Conservation (phyloP, 257 asterid species). For the Avicennia marina region DNA sequence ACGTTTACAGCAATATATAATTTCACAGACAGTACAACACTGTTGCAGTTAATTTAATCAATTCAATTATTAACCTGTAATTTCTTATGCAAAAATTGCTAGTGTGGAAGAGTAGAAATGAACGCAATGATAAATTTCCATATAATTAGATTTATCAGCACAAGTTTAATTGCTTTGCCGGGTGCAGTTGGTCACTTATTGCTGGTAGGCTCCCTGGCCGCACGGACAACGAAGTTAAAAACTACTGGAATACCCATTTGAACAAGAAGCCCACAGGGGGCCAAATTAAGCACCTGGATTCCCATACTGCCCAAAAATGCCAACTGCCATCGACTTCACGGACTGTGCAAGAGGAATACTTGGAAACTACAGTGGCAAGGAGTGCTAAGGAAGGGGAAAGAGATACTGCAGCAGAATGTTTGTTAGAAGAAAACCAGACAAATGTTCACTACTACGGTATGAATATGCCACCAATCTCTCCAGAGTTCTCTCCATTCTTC, state of each 20-base stretch:
- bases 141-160: neutral
- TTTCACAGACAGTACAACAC: too few relatives aligned
- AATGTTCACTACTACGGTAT: conserved; percentile 6
- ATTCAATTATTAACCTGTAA: too few relatives aligned
- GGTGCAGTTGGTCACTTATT: conserved; percentile 48
- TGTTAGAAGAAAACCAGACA: conserved; percentile 19
- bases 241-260: conserved; percentile 68
- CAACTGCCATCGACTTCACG: neutral
- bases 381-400: conserved; percentile 13
- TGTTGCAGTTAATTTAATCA: too few relatives aligned
- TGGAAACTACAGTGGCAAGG: neutral
- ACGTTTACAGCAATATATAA: too few relatives aligned
- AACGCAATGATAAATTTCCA: neutral
- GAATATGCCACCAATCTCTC: conserved; percentile 2
- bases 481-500: conserved; percentile 15
- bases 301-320: neutral
- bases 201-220: conserved; percentile 64
- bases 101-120: neutral
- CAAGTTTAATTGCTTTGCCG: neutral
- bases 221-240: conserved; percentile 58
- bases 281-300: conserved; percentile 5
- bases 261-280: conserved; percentile 33
- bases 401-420: conserved; percentile 10
- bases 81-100: neutral
- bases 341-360: neutral